Conservation (phyloP, 2,329 filamentous ascomycete species). For the Aaosphaeria arxii region DNA sequence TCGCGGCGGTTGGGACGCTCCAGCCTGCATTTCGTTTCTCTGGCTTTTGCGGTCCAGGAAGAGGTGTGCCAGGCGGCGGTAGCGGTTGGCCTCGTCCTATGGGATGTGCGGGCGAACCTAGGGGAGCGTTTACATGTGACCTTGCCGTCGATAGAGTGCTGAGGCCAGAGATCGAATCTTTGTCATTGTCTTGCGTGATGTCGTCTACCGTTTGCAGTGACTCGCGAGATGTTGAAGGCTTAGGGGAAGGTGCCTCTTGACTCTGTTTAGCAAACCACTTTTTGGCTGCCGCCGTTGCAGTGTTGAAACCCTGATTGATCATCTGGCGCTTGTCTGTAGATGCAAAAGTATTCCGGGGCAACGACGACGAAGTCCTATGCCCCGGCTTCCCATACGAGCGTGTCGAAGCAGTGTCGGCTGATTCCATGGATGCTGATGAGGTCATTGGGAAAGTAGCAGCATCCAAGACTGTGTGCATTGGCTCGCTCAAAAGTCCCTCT, state of each 20-base stretch:
- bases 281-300: conserved; percentile 56
- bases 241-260: conserved; percentile 10
- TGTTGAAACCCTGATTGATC: conserved; percentile 37
- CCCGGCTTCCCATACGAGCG: neutral
- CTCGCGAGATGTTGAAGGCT: neutral
- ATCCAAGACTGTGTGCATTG: neutral
- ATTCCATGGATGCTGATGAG: conserved; percentile 1
- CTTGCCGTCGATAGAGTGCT: conserved; percentile 13
- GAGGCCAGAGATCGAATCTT: neutral
- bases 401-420: conserved; percentile 1
- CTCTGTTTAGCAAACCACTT: conserved; percentile 57
- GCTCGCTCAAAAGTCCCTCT: neutral
- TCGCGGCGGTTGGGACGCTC: conserved; percentile 46
- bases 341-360: conserved; percentile 5
- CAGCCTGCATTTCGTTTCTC: conserved; percentile 49
- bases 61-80: conserved; percentile 74
- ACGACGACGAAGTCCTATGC: conserved; percentile 3
- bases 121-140: neutral
- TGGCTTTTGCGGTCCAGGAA: conserved; percentile 66
- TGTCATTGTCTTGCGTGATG: neutral
- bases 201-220: neutral
- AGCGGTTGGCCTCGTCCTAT: conserved; percentile 81
- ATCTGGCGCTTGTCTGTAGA: conserved; percentile 11
- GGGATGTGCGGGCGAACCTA: conserved; percentile 55
- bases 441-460: conserved; percentile 2